A percentile compares a stretch with the other conserved stretches of the same genome.
Conservation (phyloP, 371 early-diverging fungal species). For the Apophysomyces variabilis region DNA sequence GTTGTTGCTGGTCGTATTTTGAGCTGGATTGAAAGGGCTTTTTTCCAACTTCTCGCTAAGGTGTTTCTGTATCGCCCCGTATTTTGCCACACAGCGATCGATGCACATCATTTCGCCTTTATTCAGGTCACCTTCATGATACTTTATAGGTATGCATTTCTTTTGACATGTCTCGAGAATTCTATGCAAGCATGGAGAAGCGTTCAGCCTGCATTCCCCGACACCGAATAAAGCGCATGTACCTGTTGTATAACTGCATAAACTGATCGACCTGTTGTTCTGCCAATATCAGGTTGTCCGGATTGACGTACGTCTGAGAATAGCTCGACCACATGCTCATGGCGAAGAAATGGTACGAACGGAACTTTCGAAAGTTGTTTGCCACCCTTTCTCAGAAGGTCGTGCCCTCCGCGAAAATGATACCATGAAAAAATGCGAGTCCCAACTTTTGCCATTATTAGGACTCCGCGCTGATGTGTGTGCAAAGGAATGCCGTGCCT, state of each 20-base stretch:
- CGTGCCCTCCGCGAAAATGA: too few species aligned
- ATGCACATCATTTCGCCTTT: conserved; percentile 97
- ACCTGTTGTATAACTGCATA: conserved; percentile 78
- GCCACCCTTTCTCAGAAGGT: too few species aligned
- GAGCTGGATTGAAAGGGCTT: conserved; percentile 28
- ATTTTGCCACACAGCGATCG: conserved; percentile 92
- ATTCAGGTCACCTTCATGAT: conserved; percentile 87
- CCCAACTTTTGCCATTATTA: too few species aligned
- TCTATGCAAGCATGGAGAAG: conserved; percentile 36
- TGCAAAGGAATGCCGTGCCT: too few species aligned
- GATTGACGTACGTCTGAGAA: conserved; percentile 59
- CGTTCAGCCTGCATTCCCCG: too few species aligned
- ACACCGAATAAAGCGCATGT: conserved; percentile 15
- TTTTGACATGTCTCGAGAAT: conserved; percentile 83
- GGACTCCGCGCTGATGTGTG: too few species aligned
- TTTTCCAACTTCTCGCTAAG: conserved; percentile 72
- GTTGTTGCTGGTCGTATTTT: conserved; percentile 15
- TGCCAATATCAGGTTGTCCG: conserved; percentile 70
- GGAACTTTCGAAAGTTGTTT: too few species aligned
- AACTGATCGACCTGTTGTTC: conserved; percentile 84
- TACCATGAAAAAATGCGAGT: too few species aligned
- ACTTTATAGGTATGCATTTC: conserved; percentile 88
- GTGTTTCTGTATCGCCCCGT: conserved; percentile 76
- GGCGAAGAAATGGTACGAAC: neutral
- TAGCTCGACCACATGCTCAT: conserved; percentile 49